Conservation (phyloP, 345 rosid species). For the Moricandia moricandioides region DNA sequence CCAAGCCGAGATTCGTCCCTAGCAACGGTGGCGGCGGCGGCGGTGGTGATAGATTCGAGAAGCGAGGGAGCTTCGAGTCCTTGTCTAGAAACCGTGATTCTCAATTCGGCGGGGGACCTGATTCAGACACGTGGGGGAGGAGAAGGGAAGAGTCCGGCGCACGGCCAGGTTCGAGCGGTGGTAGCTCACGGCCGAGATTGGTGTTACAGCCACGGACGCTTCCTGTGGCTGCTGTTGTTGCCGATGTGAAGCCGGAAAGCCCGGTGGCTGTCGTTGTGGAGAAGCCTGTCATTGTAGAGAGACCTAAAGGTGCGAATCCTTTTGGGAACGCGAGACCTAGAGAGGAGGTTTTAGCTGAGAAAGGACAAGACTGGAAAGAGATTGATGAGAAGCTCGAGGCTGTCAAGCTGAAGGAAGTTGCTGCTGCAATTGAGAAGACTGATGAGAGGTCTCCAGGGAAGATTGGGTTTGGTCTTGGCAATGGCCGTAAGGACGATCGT, state of each 20-base stretch:
- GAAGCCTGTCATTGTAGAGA: conserved; percentile 34
- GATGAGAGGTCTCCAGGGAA: conserved; percentile 42
- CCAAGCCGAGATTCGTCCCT: conserved; percentile 49
- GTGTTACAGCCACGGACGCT: conserved; percentile 72
- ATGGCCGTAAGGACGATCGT: conserved; percentile 38
- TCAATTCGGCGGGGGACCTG: conserved; percentile 43
- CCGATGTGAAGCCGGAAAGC: conserved; percentile 33
- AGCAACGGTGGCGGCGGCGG: conserved; percentile 24
- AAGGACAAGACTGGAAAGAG: conserved; percentile 90
- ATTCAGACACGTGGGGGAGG: conserved; percentile 74
- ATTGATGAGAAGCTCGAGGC: conserved; percentile 83
- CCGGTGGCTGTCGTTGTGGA: conserved; percentile 29
- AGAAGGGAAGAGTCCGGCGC: conserved; percentile 55
- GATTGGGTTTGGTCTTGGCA: conserved; percentile 46
- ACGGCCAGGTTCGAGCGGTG: conserved; percentile 1
- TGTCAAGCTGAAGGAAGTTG: conserved; percentile 46
- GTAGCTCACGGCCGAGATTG: conserved; percentile 55
- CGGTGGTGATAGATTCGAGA: conserved; percentile 48
- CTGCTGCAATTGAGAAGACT: conserved; percentile 40
- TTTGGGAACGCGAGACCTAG: conserved; percentile 95
- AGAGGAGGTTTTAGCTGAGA: conserved; percentile 90
- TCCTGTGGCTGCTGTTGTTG: conserved; percentile 36
- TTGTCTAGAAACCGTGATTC: conserved; percentile 58
- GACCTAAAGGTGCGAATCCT: conserved; percentile 64
- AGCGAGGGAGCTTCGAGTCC: conserved; percentile 65